These are phyloP conservation scores for Nemania abortiva DNA, from an alignment of 2,329 filamentous ascomycete species.

Conservation along the genomic window DNA sequence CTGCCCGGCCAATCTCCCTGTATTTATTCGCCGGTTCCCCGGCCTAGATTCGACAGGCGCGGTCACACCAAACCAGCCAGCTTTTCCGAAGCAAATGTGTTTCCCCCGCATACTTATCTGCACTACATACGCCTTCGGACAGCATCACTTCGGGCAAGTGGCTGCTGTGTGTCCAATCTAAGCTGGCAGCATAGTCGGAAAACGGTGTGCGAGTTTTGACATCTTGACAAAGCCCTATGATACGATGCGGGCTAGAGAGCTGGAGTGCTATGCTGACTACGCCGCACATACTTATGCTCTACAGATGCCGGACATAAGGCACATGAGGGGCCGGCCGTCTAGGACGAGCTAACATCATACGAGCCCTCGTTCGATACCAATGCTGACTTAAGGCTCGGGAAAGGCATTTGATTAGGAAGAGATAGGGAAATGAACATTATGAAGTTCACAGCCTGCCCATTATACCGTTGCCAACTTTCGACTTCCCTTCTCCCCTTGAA, in stretches of 20 bases:
- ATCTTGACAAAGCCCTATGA: too few species aligned
- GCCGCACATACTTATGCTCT: too few species aligned
- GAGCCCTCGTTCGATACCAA: not conserved
- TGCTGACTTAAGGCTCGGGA: slow-evolving; percentile 4
- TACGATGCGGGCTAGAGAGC: too few species aligned
- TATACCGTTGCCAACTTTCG: not conserved
- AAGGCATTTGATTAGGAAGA: not conserved
- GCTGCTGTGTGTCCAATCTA: too few species aligned
- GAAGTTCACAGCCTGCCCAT: not conserved
- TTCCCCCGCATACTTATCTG: not conserved
- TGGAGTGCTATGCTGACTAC: too few species aligned
- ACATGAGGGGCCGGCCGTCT: not conserved
- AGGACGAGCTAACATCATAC: not conserved
- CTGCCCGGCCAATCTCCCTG: too few species aligned
- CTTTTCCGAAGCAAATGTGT: not conserved
- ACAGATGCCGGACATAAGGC: too few species aligned
- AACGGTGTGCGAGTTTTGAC: too few species aligned
- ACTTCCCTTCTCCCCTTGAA: not conserved
- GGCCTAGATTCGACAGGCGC: not conserved
- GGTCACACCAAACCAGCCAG: not conserved
- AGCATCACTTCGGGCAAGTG: not conserved
- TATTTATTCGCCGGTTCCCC: not conserved
- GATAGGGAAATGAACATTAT: not conserved
- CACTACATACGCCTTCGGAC: not conserved
- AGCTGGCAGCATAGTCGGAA: too few species aligned